Evolutionary conservation across 768 basidiomycete genomes (phyloP).

Genomic region (Jaapia argillacea): DNA sequence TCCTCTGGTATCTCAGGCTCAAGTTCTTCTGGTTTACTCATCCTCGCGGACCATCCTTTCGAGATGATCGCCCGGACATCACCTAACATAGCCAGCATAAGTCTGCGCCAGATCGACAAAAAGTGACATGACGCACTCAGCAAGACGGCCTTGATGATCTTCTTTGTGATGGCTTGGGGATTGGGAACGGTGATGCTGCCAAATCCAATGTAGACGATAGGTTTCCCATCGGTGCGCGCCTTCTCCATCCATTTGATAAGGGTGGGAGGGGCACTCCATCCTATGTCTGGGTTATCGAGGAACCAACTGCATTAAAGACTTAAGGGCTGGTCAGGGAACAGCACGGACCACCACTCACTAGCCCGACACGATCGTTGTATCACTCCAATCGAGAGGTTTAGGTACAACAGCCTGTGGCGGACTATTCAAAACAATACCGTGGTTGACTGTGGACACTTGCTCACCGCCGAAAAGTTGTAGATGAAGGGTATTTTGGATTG

Average conservation of each 20-base stretch:
- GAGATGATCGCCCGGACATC: constrained; percentile 58
- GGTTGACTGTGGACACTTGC: background rate
- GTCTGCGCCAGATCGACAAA: background rate
- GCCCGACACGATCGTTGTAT: constrained; percentile 44
- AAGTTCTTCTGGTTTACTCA: constrained; percentile 30
- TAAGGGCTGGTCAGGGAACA: background rate
- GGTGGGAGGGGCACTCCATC: constrained; percentile 42
- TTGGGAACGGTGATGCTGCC: constrained; percentile 60
- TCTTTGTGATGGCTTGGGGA: constrained; percentile 41
- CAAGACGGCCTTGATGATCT: constrained; percentile 49
- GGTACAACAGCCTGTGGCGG: constrained; percentile 49
- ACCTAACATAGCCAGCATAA: constrained; percentile 23
- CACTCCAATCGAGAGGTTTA: constrained; percentile 63
- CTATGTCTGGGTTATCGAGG: constrained; percentile 48
- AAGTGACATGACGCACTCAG: constrained; percentile 31
- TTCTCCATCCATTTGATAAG: constrained; percentile 45
- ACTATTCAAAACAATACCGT: background rate
- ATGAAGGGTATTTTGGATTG: constrained; percentile 54
- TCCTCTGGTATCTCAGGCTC: constrained; percentile 39
- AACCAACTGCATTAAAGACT: constrained; percentile 41
- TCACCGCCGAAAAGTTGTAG: constrained; percentile 53
- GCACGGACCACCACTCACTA: constrained; percentile 30
- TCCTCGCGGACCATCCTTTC: constrained; percentile 57
- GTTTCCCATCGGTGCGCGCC: constrained; percentile 42
- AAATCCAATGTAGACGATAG: constrained; percentile 65